phyloP scores from a whole-genome alignment of 2,329 filamentous ascomycete genomes.

The Moelleriella libera region DNA sequence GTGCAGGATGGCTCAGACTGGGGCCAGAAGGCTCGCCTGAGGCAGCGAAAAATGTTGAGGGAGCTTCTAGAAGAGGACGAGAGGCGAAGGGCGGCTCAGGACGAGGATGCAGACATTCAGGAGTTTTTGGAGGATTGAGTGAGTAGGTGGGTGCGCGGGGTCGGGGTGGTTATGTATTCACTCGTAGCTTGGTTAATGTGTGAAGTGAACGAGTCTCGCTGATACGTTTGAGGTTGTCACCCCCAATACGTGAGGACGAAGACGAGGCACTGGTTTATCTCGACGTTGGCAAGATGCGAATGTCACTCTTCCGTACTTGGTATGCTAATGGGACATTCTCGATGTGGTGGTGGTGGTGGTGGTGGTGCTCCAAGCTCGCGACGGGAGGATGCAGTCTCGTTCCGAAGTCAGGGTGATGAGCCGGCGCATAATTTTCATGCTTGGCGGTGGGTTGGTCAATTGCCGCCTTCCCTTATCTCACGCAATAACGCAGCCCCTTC shows the following conservation, averaged over 20 bases:
- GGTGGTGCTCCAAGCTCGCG: too few relatives aligned
- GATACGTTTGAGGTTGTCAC: too few relatives aligned
- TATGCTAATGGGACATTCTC: too few relatives aligned
- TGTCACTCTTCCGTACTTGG: too few relatives aligned
- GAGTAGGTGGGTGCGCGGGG: neutral
- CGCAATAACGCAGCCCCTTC: neutral
- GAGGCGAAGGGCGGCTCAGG: conserved; percentile 42
- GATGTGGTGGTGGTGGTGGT: too few relatives aligned
- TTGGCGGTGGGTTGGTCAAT: neutral
- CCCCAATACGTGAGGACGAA: too few relatives aligned
- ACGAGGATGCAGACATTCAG: conserved; percentile 63
- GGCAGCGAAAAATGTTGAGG: conserved; percentile 54
- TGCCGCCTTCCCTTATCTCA: neutral
- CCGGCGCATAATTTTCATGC: neutral
- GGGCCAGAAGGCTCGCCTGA: conserved; percentile 56
- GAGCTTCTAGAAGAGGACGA: conserved; percentile 50
- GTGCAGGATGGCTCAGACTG: conserved; percentile 38
- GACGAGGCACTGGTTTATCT: too few relatives aligned
- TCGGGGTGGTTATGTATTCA: too few relatives aligned
- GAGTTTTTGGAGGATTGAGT: conserved; percentile 46
- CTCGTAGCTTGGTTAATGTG: too few relatives aligned
- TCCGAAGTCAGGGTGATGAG: neutral
- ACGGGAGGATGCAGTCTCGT: neutral
- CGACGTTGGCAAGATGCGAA: too few relatives aligned
- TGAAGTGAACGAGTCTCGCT: too few relatives aligned